Evolutionary conservation across 768 basidiomycete species (phyloP).

Genomic region (Tylopilus balloui): DNA sequence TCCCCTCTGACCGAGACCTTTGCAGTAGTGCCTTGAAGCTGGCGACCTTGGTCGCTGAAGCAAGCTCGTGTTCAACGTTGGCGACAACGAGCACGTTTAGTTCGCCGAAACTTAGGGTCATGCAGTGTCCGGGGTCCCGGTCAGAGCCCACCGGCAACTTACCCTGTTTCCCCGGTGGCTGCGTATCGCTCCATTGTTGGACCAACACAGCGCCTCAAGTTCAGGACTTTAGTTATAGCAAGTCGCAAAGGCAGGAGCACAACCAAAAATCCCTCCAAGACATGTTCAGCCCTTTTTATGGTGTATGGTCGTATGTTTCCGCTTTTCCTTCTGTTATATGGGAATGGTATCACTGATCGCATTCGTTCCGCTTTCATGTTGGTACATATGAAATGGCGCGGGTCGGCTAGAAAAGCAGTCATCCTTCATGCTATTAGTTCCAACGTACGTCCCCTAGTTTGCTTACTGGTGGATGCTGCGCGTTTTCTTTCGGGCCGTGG

Average conservation of each 20-base stretch:
- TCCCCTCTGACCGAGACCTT: neutral
- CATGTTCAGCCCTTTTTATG: no score
- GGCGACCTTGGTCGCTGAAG: neutral
- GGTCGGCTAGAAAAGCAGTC: neutral
- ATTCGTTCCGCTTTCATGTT: neutral
- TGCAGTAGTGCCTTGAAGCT: neutral
- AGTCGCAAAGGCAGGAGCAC: no score
- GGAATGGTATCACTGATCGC: neutral
- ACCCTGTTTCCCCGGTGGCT: no score
- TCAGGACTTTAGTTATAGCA: no score
- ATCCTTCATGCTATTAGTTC: neutral
- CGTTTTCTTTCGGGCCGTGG: neutral
- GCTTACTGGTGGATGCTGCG: neutral
- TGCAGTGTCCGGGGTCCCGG: constrained; percentile 25
- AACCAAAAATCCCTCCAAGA: no score
- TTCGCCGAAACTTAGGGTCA: neutral
- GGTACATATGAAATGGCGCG: neutral
- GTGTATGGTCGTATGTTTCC: no score
- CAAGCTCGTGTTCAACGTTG: constrained; percentile 7
- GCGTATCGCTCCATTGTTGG: no score
- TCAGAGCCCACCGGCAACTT: constrained; percentile 5
- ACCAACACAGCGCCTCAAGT: no score
- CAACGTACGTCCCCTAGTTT: neutral
- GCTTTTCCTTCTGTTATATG: no score
- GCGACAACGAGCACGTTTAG: neutral